Evolutionary conservation across 768 basidiomycete species (phyloP), one percentile per base, ranked within the genome.

Genomic region (Suillus plorans): DNA sequence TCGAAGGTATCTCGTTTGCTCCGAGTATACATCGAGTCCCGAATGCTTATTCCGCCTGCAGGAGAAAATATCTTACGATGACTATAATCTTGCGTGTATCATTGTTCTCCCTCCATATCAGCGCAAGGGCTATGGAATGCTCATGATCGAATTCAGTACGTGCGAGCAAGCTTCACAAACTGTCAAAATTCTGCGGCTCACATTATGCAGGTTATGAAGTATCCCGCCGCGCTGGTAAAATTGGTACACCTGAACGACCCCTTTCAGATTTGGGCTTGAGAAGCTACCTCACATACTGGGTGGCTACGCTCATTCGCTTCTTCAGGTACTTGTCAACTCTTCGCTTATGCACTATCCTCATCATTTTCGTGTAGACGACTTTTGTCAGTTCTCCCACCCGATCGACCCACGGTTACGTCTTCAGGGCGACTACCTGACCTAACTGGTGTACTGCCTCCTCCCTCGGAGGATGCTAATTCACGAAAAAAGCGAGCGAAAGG

Each of bases 101-200:
- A 89, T 99, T 69, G 93, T 92, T 8, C 86, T 99, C 49, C 97
- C 97, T 2, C 97, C 95, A 20, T 94, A 89, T 71, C 97, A 98
- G 71, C 84, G 88, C 64, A 86, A 89, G 69, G 92, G 95, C 7
- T 97, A 91, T 70, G 97, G 97, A 3, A 94, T 93, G 84, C 88
- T 99, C 31, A 84, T 99, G 84, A 98, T 99, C 67, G 97, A 99
- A 79, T 97, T 99, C 81, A 99, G 97, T 97, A 73, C 52, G 94
- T 79, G n/a, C 49, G 34, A 14, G 53, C 44, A 25, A 22, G 37
- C 36, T 9, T 13, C 28, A 42, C 28, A 41, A 13, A 42, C 14
- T 1, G 22, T 39, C 22, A 9, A 39, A 18, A 18, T 58, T n/a
- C 37, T 44, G 10, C 60, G 36, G 52, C 49, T 62, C 55, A 62